phyloP scores from a whole-genome alignment of 805 yeast genomes.

The Cyberlindnera suaveolens region DNA sequence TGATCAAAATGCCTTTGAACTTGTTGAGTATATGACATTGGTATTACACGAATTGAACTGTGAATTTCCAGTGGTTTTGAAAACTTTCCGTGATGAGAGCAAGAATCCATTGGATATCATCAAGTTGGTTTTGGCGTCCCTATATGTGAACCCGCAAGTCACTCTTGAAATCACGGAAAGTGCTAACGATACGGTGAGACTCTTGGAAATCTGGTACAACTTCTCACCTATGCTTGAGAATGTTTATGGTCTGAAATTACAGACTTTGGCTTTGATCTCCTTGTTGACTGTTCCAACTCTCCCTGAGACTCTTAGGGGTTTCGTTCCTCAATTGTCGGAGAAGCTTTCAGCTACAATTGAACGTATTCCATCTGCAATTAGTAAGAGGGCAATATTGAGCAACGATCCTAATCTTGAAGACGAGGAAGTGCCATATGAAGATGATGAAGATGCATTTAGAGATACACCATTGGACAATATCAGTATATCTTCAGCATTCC shows the following conservation, averaged over 20 bases:
- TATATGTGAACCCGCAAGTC: conserved; percentile 54
- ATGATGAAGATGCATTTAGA: conserved; percentile 71
- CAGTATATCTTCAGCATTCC: conserved; percentile 63
- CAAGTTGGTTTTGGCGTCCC: conserved; percentile 56
- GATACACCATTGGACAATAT: conserved; percentile 75
- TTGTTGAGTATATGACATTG: conserved; percentile 21
- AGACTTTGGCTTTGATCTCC: conserved; percentile 58
- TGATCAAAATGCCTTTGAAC: conserved; percentile 30
- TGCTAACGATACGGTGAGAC: conserved; percentile 35
- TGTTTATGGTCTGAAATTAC: conserved; percentile 75
- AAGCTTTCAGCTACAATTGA: conserved; percentile 47
- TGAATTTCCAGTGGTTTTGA: conserved; percentile 10
- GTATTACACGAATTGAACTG: conserved; percentile 12
- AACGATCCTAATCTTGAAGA: conserved; percentile 42
- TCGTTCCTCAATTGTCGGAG: conserved; percentile 43
- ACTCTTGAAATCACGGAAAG: conserved; percentile 48
- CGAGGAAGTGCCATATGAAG: conserved; percentile 20
- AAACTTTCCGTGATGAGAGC: conserved; percentile 6
- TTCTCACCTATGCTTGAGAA: conserved; percentile 43
- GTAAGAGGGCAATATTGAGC: conserved; percentile 45
- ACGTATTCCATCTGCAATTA: conserved; percentile 67
- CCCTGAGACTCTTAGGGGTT: conserved; percentile 30
- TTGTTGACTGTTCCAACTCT: conserved; percentile 36
- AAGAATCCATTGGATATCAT: conserved; percentile 39
- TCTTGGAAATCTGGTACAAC: conserved; percentile 63